These are phyloP conservation scores for Eucalyptus guilfoylei DNA, from an alignment of 345 rosid genomes.

Conservation along the genomic window DNA sequence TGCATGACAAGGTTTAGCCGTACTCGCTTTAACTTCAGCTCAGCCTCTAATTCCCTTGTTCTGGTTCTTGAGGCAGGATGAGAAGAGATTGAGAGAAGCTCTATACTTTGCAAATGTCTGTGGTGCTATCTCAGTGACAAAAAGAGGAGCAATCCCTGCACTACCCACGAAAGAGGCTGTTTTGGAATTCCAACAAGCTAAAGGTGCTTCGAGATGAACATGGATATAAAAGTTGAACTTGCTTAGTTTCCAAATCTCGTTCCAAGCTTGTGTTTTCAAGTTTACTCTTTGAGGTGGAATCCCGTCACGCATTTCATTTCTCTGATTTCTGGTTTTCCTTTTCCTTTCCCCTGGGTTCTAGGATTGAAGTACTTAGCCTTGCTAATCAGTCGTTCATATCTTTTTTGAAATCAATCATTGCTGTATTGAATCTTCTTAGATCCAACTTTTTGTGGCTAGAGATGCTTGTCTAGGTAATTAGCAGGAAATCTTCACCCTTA, in stretches of 20 bases:
- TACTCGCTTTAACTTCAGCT: not conserved
- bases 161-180: conserved; percentile 20
- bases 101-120: conserved; percentile 27
- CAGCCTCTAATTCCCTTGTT: not conserved
- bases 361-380: not conserved
- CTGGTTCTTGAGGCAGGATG: conserved; percentile 1
- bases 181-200: not conserved
- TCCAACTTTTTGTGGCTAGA: not conserved
- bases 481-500: not conserved
- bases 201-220: not conserved
- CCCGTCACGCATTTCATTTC: not conserved
- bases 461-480: not conserved
- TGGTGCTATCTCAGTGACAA: conserved; percentile 18
- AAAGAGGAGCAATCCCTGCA: conserved; percentile 39
- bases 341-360: not conserved
- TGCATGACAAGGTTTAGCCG: not conserved
- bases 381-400: not conserved
- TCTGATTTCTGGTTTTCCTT: not conserved
- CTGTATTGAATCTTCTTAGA: not conserved
- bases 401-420: not conserved
- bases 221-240: not conserved
- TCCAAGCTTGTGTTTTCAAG: not conserved
- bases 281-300: not conserved
- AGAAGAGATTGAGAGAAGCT: conserved; percentile 20
- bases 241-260: not conserved